A percentile compares a stretch with the other conserved stretches of the same genome.
phyloP scores from a whole-genome alignment of 345 rosid genomes.

The Eucalyptus albens region DNA sequence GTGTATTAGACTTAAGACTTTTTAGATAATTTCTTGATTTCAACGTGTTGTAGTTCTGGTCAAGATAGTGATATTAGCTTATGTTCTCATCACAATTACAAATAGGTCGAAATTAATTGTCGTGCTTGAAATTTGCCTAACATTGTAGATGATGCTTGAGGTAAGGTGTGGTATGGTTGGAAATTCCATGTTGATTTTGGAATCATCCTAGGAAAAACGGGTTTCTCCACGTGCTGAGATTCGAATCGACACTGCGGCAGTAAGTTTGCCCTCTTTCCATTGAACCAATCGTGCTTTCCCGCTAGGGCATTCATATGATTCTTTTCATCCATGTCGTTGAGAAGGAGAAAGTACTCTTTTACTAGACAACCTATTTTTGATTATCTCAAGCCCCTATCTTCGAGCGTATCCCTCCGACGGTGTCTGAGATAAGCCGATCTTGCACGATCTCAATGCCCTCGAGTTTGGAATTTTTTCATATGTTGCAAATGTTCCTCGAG shows the following conservation, averaged over 20 bases:
- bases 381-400: not conserved
- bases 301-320: not conserved
- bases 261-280: not conserved
- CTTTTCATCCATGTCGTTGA: not conserved
- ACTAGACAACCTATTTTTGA: not conserved
- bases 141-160: not conserved
- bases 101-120: too few relatives aligned
- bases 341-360: not conserved
- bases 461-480: not conserved
- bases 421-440: not conserved
- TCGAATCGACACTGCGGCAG: not conserved
- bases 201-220: not conserved
- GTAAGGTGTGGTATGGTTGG: not conserved
- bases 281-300: not conserved
- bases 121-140: not conserved
- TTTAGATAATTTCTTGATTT: too few relatives aligned
- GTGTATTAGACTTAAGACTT: fast-evolving
- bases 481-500: too few relatives aligned
- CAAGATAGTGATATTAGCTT: not conserved
- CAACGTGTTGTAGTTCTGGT: not conserved
- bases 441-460: not conserved
- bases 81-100: not conserved
- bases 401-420: not conserved
- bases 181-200: not conserved
- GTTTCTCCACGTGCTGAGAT: not conserved